Evolutionary conservation across 2,329 filamentous ascomycete genomes (phyloP).

Genomic region (Tolypocladium guangdongense): DNA sequence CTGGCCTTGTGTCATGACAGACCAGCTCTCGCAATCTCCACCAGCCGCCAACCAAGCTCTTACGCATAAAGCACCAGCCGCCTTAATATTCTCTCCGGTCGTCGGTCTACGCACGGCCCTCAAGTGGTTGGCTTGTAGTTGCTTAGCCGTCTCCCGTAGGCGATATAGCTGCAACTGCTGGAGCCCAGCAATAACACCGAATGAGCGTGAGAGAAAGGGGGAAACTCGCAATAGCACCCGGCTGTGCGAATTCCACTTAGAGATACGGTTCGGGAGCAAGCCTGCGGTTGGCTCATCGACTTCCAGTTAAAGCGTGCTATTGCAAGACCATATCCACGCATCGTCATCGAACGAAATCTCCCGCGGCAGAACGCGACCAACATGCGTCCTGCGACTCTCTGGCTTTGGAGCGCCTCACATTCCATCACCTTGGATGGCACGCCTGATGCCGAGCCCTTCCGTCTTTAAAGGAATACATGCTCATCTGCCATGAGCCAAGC

Average conservation of each 20-base stretch:
- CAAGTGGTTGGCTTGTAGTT: background rate
- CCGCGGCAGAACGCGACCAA: conserved; percentile 4
- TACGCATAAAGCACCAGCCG: background rate
- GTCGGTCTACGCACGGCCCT: background rate
- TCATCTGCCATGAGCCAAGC: too few relatives aligned
- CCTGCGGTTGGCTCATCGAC: too few relatives aligned
- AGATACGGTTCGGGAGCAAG: too few relatives aligned
- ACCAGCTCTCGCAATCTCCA: too few relatives aligned
- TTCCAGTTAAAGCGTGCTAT: background rate
- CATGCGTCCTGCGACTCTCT: conserved; percentile 8
- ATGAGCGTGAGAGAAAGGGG: too few relatives aligned
- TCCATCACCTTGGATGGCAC: conserved; percentile 10
- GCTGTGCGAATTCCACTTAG: too few relatives aligned
- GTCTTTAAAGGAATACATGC: background rate
- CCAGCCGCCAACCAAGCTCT: background rate
- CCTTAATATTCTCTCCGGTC: background rate
- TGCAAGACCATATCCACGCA: conserved; percentile 6
- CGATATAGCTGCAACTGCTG: background rate
- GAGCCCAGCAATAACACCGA: too few relatives aligned
- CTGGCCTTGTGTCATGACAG: background rate
- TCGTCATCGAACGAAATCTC: conserved; percentile 5
- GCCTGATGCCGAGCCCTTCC: conserved; percentile 4
- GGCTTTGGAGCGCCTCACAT: conserved; percentile 9
- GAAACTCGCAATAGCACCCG: conserved; percentile 11
- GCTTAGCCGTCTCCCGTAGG: background rate